These are phyloP conservation scores for Penicillium dipodomyicola DNA, from an alignment of 495 filamentous ascomycete genomes.

Conservation along the genomic window DNA sequence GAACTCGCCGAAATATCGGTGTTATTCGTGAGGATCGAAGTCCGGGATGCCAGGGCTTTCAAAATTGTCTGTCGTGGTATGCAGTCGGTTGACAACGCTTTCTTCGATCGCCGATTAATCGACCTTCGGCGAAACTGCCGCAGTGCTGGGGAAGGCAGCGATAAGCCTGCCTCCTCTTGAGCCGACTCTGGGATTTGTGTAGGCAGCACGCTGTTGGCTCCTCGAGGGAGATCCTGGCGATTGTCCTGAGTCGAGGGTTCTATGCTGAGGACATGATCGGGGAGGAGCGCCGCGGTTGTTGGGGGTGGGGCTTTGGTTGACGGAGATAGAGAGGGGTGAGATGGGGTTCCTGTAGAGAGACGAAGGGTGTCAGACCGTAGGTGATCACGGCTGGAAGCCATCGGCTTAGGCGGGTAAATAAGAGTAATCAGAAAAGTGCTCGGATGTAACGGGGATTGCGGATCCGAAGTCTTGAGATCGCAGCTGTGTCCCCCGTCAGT, in stretches of 20 bases:
- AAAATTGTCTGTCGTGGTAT: conserved; percentile 83
- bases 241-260: conserved; percentile 32
- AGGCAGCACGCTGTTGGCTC: conserved; percentile 13
- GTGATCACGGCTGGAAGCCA: conserved; percentile 27
- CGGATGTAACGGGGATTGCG: conserved; percentile 40
- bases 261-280: conserved; percentile 46
- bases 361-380: conserved; percentile 22
- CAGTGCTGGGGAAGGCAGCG: conserved; percentile 36
- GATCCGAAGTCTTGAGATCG: conserved; percentile 15
- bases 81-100: conserved; percentile 64
- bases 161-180: conserved; percentile 34
- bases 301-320: conserved; percentile 23
- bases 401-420: conserved; percentile 19
- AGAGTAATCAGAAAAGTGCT: conserved; percentile 10
- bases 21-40: conserved; percentile 54
- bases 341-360: conserved; percentile 8
- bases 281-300: conserved; percentile 36
- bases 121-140: conserved; percentile 42
- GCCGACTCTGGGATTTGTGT: conserved; percentile 26
- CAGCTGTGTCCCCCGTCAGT: conserved; percentile 9
- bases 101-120: conserved; percentile 52
- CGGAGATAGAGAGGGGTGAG: conserved; percentile 17
- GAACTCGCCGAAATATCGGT: conserved; percentile 44
- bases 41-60: conserved; percentile 78
- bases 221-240: conserved; percentile 31